Percentiles rank a stretch among this genome's conserved stretches.
Evolutionary conservation across 2,329 filamentous ascomycete species (phyloP).

Genomic region (Pseudovirgaria hyperparasitica): DNA sequence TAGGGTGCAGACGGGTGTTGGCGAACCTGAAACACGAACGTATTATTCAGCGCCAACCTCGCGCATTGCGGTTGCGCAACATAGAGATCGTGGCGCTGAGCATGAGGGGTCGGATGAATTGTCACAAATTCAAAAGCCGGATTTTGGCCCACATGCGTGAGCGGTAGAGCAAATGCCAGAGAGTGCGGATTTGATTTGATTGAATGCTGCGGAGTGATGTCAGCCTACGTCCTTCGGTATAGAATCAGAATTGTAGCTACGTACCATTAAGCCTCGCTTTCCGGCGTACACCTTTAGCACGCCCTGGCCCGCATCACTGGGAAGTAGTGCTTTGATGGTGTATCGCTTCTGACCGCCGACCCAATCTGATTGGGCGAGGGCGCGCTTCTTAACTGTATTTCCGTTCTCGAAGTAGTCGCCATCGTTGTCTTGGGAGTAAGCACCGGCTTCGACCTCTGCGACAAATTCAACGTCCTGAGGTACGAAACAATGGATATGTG

Average conservation of each 20-base stretch:
- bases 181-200: conserved; percentile 94
- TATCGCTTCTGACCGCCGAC: conserved; percentile 76
- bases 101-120: conserved; percentile 90
- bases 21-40: conserved; percentile 90
- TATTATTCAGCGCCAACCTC: conserved; percentile 83
- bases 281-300: conserved; percentile 87
- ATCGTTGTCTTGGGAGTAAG: conserved; percentile 69
- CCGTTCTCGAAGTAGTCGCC: conserved; percentile 91
- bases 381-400: conserved; percentile 72
- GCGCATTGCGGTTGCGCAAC: conserved; percentile 92
- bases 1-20: conserved; percentile 65
- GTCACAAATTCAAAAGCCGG: conserved; percentile 88
- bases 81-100: conserved; percentile 94
- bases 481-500: conserved; percentile 77
- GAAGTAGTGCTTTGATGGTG: conserved; percentile 82
- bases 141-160: conserved; percentile 83
- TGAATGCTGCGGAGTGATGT: conserved; percentile 47
- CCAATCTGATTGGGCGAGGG: conserved; percentile 87
- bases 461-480: conserved; percentile 83
- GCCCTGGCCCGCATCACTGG: conserved; percentile 81
- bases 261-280: conserved; percentile 76
- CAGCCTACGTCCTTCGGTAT: background rate
- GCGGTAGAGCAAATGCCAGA: conserved; percentile 76
- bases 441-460: conserved; percentile 79
- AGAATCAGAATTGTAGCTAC: conserved; percentile 6